Conservation (phyloP, 768 basidiomycete species). For the Leucosporidium scottii region DNA sequence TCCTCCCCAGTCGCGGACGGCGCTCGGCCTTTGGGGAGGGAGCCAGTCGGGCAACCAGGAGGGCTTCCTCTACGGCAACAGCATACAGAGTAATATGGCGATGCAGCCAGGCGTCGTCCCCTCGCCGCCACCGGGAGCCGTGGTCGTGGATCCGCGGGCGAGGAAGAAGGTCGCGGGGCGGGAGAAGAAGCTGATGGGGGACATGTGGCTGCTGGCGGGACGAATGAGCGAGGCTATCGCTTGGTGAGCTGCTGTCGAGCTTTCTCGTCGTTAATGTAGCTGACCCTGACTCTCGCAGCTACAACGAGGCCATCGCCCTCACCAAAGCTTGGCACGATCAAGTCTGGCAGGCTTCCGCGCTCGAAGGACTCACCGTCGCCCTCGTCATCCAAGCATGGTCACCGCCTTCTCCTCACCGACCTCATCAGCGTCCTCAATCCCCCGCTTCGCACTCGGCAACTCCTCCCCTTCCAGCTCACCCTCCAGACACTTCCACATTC, state of each 20-base stretch:
- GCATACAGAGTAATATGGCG: constrained; percentile 20
- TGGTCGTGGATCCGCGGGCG: constrained; percentile 19
- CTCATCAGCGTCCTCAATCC: constrained; percentile 49
- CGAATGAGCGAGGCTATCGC: constrained; percentile 69
- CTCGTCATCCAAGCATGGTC: constrained; percentile 61
- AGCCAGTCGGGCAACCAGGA: constrained; percentile 22
- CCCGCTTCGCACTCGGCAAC: constrained; percentile 39
- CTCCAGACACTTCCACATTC: constrained; percentile 23
- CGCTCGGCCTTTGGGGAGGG: constrained; percentile 14
- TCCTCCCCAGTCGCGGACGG: constrained; percentile 21
- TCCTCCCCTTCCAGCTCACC: constrained; percentile 6
- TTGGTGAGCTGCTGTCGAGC: constrained; percentile 51
- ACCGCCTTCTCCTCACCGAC: constrained; percentile 24
- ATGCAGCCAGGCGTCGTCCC: constrained; percentile 7
- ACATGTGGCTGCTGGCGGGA: constrained; percentile 83
- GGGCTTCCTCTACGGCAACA: constrained; percentile 20
- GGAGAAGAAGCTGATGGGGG: constrained; percentile 77
- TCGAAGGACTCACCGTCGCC: constrained; percentile 77
- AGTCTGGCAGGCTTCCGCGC: constrained; percentile 79
- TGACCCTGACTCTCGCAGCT: constrained; percentile 49
- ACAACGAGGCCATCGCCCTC: constrained; percentile 72
- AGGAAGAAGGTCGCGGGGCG: constrained; percentile 49
- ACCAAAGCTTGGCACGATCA: constrained; percentile 67
- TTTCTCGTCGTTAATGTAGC: background rate
- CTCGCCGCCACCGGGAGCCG: constrained; percentile 21